A percentile compares a stretch with the other conserved stretches of the same genome.
These are phyloP conservation scores for Artemisia annua DNA, from an alignment of 129 eudicot species.

Conservation along the genomic window DNA sequence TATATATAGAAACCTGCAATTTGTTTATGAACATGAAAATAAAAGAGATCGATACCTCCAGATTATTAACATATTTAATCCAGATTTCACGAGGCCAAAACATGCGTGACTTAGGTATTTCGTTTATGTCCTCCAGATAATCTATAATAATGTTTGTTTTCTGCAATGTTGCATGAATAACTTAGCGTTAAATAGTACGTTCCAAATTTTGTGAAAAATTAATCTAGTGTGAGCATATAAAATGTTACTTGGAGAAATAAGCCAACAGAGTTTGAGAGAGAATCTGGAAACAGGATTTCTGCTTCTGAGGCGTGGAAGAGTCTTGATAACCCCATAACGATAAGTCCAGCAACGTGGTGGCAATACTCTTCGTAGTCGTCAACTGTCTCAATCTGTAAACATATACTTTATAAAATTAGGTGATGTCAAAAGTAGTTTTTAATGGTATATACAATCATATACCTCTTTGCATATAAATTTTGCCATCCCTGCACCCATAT, in stretches of 20 bases:
- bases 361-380: constrained; percentile 95
- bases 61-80: constrained; percentile 90
- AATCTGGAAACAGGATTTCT: constrained; percentile 65
- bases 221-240: neutral
- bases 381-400: constrained; percentile 71
- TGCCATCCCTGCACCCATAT: constrained; percentile 99
- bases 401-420: neutral
- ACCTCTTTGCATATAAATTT: constrained; percentile 93
- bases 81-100: constrained; percentile 97
- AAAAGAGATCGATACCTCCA: constrained; percentile 60
- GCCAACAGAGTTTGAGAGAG: constrained; percentile 81
- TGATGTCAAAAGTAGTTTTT: neutral
- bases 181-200: neutral
- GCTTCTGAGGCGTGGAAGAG: constrained; percentile 90
- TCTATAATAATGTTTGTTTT: constrained; percentile 82
- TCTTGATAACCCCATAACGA: constrained; percentile 86
- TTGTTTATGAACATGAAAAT: neutral
- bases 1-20: neutral
- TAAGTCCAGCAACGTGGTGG: constrained; percentile 90
- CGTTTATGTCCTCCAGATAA: constrained; percentile 89
- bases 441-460: neutral
- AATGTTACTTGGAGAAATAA: constrained; percentile 80
- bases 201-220: neutral
- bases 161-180: constrained; percentile 36
- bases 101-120: constrained; percentile 95